These are phyloP conservation scores for Samsoniella hepiali DNA, from an alignment of 2,329 filamentous ascomycete genomes.

Conservation along the genomic window DNA sequence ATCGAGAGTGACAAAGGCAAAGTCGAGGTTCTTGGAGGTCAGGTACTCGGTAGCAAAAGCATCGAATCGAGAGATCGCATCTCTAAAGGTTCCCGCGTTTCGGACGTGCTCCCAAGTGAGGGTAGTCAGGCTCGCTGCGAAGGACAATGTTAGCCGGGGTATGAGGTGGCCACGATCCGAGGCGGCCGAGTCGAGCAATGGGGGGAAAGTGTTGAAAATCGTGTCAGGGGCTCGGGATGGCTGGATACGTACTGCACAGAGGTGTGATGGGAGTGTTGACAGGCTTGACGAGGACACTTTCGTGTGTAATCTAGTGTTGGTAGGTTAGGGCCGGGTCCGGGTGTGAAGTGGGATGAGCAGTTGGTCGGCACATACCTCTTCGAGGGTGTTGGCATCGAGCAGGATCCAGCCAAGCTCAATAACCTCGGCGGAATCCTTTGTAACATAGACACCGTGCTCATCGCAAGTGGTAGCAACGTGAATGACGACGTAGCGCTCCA, in stretches of 20 bases:
- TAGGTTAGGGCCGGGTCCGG: constrained; percentile 1
- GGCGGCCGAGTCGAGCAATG: constrained; percentile 14
- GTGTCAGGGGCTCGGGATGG: constrained; percentile 17
- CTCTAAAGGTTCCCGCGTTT: constrained; percentile 93
- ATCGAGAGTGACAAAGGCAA: constrained; percentile 97
- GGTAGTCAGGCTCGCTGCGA: constrained; percentile 87
- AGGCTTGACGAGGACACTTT: constrained; percentile 95
- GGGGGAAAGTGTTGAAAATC: constrained; percentile 17
- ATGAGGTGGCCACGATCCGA: neutral
- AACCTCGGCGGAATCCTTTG: constrained; percentile 97
- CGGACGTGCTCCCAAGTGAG: constrained; percentile 99
- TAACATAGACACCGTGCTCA: constrained; percentile 98
- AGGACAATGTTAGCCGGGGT: constrained; percentile 19
- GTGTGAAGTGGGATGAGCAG: neutral
- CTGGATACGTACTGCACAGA: constrained; percentile 81
- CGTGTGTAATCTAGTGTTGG: constrained; percentile 72
- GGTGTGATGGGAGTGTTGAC: constrained; percentile 98
- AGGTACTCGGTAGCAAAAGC: constrained; percentile 90
- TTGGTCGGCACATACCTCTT: constrained; percentile 65
- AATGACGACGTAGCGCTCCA: constrained; percentile 97
- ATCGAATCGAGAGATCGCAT: constrained; percentile 94
- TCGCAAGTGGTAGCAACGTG: constrained; percentile 99
- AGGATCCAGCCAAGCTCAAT: constrained; percentile 99
- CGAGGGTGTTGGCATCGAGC: constrained; percentile 83
- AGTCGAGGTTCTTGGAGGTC: constrained; percentile 86